A percentile compares a stretch with the other conserved stretches of the same genome.
These are phyloP conservation scores for Gliomastix tumulicola DNA, from an alignment of 2,329 filamentous ascomycete species.

Conservation along the genomic window DNA sequence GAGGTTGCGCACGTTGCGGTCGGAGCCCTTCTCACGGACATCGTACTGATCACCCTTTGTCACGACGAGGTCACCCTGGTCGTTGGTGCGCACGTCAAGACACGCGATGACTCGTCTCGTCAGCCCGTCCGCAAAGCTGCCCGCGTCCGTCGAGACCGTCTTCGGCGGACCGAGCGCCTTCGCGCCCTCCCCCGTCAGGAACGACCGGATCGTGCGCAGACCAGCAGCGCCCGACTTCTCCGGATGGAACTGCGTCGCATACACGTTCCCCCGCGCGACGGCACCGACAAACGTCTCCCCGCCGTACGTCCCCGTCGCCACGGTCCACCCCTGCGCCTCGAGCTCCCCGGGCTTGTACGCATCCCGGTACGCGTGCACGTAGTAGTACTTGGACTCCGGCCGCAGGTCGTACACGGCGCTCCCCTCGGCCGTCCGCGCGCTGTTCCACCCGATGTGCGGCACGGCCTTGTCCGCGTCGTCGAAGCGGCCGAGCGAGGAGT, in stretches of 20 bases:
- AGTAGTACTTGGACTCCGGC: slow-evolving; percentile 91
- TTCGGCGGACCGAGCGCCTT: slow-evolving; percentile 32
- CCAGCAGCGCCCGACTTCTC: slow-evolving; percentile 94
- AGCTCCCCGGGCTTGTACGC: slow-evolving; percentile 68
- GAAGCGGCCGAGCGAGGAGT: slow-evolving; percentile 67
- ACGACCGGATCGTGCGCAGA: slow-evolving; percentile 74
- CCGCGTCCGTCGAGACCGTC: slow-evolving; percentile 8
- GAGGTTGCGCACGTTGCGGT: slow-evolving; percentile 72
- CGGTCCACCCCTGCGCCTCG: slow-evolving; percentile 78
- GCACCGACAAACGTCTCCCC: slow-evolving; percentile 87
- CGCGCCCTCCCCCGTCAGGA: slow-evolving; percentile 65
- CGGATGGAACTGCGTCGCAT: slow-evolving; percentile 94
- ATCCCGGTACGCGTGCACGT: slow-evolving; percentile 90
- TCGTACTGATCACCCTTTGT: slow-evolving; percentile 99
- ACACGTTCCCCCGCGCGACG: slow-evolving; percentile 75
- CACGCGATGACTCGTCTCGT: slow-evolving; percentile 95
- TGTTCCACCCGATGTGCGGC: slow-evolving; percentile 99
- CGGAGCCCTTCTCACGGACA: slow-evolving; percentile 76
- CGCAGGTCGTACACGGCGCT: slow-evolving; percentile 67
- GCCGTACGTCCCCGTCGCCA: slow-evolving; percentile 87
- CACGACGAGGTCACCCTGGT: slow-evolving; percentile 89
- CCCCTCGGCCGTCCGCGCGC: slow-evolving; percentile 60
- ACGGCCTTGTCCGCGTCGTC: slow-evolving; percentile 74
- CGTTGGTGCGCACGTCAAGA: slow-evolving; percentile 90
- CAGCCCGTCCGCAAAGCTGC: slow-evolving; percentile 53